Base-by-base conservation (phyloP, 352 stramenopile genomes). In the Salisapilia sapeloensis region DNA sequence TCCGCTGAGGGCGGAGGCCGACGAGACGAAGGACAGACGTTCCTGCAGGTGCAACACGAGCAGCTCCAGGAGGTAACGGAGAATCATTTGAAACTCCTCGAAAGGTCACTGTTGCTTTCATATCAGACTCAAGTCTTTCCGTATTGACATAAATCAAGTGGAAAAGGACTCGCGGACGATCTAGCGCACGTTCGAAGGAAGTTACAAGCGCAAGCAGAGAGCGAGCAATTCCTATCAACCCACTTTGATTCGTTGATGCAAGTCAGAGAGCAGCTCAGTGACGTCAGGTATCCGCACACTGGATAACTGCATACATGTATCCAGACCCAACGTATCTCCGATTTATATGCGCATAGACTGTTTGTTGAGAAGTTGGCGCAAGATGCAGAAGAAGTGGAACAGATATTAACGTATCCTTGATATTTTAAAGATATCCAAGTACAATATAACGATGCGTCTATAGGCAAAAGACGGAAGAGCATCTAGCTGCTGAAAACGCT, bases 401-500 rank as follows among this genome's bases (percentile, higher is more conserved):
- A 74, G 16, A 40, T 77, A 18, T 43, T 90, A 4, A 50, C 72
- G 32, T 64, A 50, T 21, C 46, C 35, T 3, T n/a, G 12, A 4
- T 28, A 8, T 11, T 20, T 14, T 9, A 14, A 16, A 25, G 13
- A 16, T 14, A 14, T 18, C 29, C 18, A 8, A 21, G 14, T 22
- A 23, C 6, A 24, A 6, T 17, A 31, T 8, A 46, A 9, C 17
- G 8, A 24, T 12, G 4, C 22, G 7, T 9, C n/a, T 14, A n/a
- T 29, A 71, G 58, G 20, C 41, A 64, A 13, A 56, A 60, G 40
- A 78, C 58, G 2, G 74, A 90, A 39, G 74, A 90, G 48, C 59
- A 56, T 22, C 65, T 77, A 44, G 70, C 71, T 6, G 38, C 46
- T 1, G 60, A 85, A 44, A 90, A 90, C 33, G 74, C 74, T 2